A percentile compares a stretch with the other conserved stretches of the same genome.
Evolutionary conservation across 805 yeast species (phyloP).

Genomic region (Zygotorulaspora sp.): DNA sequence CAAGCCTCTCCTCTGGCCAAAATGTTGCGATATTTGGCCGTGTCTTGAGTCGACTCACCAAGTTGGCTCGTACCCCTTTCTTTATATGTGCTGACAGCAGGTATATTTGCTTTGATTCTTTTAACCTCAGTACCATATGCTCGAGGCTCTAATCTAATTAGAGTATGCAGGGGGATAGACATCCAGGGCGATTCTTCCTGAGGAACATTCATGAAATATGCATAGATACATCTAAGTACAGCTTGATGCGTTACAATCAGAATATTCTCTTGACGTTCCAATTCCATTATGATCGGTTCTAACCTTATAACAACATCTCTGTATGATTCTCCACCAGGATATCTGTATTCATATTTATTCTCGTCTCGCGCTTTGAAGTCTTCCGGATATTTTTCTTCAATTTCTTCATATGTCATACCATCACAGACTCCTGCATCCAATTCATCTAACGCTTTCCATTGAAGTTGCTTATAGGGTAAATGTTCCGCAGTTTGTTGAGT

Average conservation of each 20-base stretch:
- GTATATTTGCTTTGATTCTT: slow-evolving; percentile 89
- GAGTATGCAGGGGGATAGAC: slow-evolving; percentile 94
- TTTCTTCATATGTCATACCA: slow-evolving; percentile 93
- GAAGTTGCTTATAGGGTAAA: slow-evolving; percentile 74
- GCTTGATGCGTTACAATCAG: slow-evolving; percentile 97
- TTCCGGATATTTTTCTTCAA: slow-evolving; percentile 78
- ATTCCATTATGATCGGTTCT: slow-evolving; percentile 97
- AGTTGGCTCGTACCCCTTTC: slow-evolving; percentile 75
- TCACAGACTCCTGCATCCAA: slow-evolving; percentile 97
- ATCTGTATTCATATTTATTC: slow-evolving; percentile 90
- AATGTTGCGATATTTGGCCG: slow-evolving; percentile 19
- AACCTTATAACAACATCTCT: slow-evolving; percentile 90
- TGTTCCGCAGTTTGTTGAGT: slow-evolving; percentile 89
- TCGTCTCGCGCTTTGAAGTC: slow-evolving; percentile 95
- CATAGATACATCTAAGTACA: slow-evolving; percentile 90
- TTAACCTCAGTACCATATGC: slow-evolving; percentile 88
- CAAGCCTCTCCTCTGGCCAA: slow-evolving; percentile 16
- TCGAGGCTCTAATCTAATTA: slow-evolving; percentile 91
- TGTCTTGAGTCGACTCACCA: slow-evolving; percentile 35
- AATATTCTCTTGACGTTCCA: slow-evolving; percentile 94
- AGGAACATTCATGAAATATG: slow-evolving; percentile 97
- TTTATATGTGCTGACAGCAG: slow-evolving; percentile 95
- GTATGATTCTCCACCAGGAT: slow-evolving; percentile 96
- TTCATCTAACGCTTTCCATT: slow-evolving; percentile 97
- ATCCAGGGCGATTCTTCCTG: slow-evolving; percentile 98